Percentiles rank a stretch among this genome's conserved stretches.
phyloP scores from a whole-genome alignment of 176 grass and related monocot species.

The Avena eriantha region DNA sequence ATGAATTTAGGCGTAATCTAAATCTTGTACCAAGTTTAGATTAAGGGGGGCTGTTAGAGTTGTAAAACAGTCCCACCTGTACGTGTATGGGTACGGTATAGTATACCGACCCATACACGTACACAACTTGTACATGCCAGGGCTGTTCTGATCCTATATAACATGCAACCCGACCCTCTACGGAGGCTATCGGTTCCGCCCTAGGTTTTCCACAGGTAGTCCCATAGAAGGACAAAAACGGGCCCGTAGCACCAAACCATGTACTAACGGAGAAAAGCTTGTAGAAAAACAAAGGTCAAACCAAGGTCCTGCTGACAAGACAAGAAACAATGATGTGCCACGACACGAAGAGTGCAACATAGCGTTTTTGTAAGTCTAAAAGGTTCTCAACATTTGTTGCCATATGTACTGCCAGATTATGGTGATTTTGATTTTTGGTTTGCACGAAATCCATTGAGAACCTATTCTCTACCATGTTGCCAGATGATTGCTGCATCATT shows the following conservation, averaged over 20 bases:
- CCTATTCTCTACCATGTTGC: constrained; percentile 21
- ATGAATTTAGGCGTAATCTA: too few species aligned
- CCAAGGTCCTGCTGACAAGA: background rate
- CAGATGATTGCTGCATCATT: background rate
- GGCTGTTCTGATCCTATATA: too few species aligned
- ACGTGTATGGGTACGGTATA: too few species aligned
- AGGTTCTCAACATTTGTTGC: constrained; percentile 13
- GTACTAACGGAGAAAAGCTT: constrained; percentile 7
- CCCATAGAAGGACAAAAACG: constrained; percentile 6
- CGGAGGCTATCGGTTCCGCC: too few species aligned
- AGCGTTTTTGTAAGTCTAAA: background rate
- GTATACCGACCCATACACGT: too few species aligned
- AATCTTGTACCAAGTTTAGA: too few species aligned
- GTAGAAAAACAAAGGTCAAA: constrained; percentile 6
- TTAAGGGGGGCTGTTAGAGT: too few species aligned
- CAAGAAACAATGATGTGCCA: constrained; percentile 17
- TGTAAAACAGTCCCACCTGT: too few species aligned
- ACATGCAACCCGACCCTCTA: too few species aligned
- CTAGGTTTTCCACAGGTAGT: background rate
- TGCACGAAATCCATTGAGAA: background rate
- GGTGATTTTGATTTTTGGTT: background rate
- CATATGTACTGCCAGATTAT: constrained; percentile 25
- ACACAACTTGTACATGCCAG: too few species aligned
- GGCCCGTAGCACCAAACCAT: constrained; percentile 10
- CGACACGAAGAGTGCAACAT: background rate